Evolutionary conservation across 2,329 filamentous ascomycete species (phyloP).

Genomic region (Plectosphaerella plurivora): DNA sequence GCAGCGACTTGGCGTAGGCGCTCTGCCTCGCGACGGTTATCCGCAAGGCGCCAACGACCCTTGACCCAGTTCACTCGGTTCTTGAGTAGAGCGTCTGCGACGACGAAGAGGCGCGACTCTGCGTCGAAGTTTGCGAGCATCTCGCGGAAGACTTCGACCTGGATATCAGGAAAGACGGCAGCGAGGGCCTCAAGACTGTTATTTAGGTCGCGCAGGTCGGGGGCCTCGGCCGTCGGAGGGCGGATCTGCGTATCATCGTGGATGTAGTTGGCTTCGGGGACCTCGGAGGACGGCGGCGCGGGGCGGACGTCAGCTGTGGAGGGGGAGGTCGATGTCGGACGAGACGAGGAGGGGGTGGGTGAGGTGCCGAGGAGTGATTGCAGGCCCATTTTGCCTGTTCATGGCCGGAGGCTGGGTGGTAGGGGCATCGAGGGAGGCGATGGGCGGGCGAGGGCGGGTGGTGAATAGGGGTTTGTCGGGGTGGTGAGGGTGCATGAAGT

Average conservation of each 20-base stretch:
- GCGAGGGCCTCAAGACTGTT: conserved; percentile 62
- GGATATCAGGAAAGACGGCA: conserved; percentile 74
- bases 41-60: conserved; percentile 55
- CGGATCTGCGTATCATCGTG: conserved; percentile 51
- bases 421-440: too few relatives aligned
- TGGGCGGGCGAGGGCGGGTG: too few relatives aligned
- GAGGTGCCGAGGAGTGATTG: conserved; percentile 13
- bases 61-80: conserved; percentile 66
- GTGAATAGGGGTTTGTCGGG: too few relatives aligned
- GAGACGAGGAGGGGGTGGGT: conserved; percentile 1
- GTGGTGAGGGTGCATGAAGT: too few relatives aligned
- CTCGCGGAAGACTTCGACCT: conserved; percentile 77
- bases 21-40: conserved; percentile 26
- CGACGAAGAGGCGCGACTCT: conserved; percentile 71
- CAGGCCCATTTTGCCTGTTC: conserved; percentile 11
- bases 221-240: conserved; percentile 43
- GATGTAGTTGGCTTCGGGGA: conserved; percentile 40
- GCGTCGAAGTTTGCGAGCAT: conserved; percentile 72
- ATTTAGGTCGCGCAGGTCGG: conserved; percentile 67
- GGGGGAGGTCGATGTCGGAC: conserved; percentile 2
- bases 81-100: conserved; percentile 73
- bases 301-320: background rate
- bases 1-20: conserved; percentile 21
- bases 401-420: conserved; percentile 3
- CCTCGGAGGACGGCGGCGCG: conserved; percentile 14